These are phyloP conservation scores for Gymnopus androsaceus DNA, from an alignment of 1,284 basidiomycete species.

Conservation along the genomic window DNA sequence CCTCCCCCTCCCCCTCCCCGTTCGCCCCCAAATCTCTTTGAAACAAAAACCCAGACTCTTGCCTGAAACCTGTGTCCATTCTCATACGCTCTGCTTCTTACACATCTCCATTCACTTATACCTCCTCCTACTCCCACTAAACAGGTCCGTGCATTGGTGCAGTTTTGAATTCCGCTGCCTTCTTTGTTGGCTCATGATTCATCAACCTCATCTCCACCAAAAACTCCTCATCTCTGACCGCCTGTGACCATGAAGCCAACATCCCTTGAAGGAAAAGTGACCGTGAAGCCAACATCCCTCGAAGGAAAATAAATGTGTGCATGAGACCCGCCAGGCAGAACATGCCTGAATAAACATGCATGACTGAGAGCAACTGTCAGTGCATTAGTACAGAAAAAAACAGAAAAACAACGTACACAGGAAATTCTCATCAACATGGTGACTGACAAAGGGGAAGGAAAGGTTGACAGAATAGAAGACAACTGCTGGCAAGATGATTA, in stretches of 20 bases:
- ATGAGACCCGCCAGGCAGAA: constrained; percentile 58
- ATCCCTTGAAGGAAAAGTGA: too few relatives aligned
- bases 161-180: neutral
- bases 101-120: neutral
- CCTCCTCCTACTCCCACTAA: neutral
- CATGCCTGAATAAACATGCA: constrained; percentile 72
- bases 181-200: constrained; percentile 71
- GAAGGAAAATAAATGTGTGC: constrained; percentile 45
- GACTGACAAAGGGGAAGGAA: constrained; percentile 41
- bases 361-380: constrained; percentile 42
- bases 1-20: too few relatives aligned
- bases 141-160: neutral
- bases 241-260: constrained; percentile 69
- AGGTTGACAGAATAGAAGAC: constrained; percentile 45
- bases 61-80: too few relatives aligned
- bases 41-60: too few relatives aligned
- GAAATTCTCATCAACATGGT: constrained; percentile 46
- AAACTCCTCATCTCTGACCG: constrained; percentile 80
- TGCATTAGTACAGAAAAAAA: constrained; percentile 9
- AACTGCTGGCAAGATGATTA: constrained; percentile 63
- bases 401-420: constrained; percentile 57
- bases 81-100: neutral
- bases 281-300: too few relatives aligned
- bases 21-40: too few relatives aligned
- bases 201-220: constrained; percentile 78